phyloP scores from a whole-genome alignment of 768 basidiomycete species.

The Leccinum imitatum region DNA sequence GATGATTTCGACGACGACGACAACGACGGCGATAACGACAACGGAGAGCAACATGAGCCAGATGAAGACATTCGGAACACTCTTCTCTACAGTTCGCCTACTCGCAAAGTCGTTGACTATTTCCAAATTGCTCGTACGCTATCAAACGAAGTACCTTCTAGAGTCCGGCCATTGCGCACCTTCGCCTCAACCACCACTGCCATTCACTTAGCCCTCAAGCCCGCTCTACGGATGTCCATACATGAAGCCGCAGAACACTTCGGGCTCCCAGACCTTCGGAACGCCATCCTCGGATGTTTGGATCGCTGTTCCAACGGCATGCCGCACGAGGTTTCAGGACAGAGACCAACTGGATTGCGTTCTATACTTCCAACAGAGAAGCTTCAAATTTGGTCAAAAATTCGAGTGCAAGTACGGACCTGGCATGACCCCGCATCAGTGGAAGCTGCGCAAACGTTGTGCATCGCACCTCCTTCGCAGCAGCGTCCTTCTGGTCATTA shows the following conservation, averaged over 20 bases:
- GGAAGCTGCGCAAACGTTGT: background rate
- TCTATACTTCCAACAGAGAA: background rate
- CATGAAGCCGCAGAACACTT: background rate
- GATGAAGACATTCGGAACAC: background rate
- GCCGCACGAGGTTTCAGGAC: background rate
- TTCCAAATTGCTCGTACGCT: background rate
- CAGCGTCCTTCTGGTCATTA: background rate
- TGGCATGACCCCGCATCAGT: background rate
- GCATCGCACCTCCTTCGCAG: background rate
- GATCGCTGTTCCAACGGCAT: background rate
- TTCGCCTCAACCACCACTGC: background rate
- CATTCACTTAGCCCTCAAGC: background rate
- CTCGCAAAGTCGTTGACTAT: background rate
- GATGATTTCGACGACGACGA: background rate
- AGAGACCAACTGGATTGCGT: background rate
- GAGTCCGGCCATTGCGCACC: background rate
- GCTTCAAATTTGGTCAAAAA: background rate
- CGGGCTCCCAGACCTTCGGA: background rate
- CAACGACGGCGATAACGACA: background rate
- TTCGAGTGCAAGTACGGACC: background rate
- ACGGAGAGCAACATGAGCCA: background rate
- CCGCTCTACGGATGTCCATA: background rate
- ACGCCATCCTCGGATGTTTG: background rate
- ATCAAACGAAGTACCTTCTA: background rate
- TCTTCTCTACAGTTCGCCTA: background rate